phyloP scores from a whole-genome alignment of 2,329 filamentous ascomycete species.

The Coleophoma crateriformis region DNA sequence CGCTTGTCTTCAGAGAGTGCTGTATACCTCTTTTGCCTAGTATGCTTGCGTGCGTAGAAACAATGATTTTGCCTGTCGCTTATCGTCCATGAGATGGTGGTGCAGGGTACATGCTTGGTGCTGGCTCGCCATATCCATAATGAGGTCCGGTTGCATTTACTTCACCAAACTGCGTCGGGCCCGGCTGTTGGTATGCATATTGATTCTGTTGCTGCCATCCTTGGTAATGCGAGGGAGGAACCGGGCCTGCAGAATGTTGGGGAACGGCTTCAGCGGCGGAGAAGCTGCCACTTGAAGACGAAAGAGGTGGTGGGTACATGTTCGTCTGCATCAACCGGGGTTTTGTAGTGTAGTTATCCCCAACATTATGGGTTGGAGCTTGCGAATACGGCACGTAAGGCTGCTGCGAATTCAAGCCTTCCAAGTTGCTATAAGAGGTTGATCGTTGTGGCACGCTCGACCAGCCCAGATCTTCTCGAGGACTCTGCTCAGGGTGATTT shows the following conservation, averaged over 20 bases:
- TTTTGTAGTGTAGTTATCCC: conserved; percentile 20
- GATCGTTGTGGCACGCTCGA: conserved; percentile 23
- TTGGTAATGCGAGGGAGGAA: conserved; percentile 14
- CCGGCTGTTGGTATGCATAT: conserved; percentile 21
- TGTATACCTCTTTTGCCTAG: too few species aligned
- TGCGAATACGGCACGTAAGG: conserved; percentile 19
- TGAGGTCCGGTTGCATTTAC: conserved; percentile 9
- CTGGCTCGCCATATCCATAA: conserved; percentile 18
- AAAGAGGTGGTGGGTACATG: conserved; percentile 22
- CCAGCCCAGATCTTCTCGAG: conserved; percentile 25
- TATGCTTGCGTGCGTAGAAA: too few species aligned
- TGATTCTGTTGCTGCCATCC: conserved; percentile 18
- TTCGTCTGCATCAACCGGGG: conserved; percentile 15
- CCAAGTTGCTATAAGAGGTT: conserved; percentile 26
- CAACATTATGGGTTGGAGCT: conserved; percentile 9
- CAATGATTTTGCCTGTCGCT: neutral
- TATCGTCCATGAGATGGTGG: conserved; percentile 19
- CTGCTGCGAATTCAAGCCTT: conserved; percentile 21
- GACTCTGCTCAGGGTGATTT: conserved; percentile 16
- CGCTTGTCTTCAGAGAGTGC: too few species aligned
- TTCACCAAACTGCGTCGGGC: conserved; percentile 12
- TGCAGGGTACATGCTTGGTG: conserved; percentile 19
- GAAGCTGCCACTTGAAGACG: conserved; percentile 11
- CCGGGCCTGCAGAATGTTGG: conserved; percentile 15
- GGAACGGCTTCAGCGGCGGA: conserved; percentile 14